Conservation (phyloP, 805 yeast genomes). For the Wickerhamomyces queroliae region DNA sequence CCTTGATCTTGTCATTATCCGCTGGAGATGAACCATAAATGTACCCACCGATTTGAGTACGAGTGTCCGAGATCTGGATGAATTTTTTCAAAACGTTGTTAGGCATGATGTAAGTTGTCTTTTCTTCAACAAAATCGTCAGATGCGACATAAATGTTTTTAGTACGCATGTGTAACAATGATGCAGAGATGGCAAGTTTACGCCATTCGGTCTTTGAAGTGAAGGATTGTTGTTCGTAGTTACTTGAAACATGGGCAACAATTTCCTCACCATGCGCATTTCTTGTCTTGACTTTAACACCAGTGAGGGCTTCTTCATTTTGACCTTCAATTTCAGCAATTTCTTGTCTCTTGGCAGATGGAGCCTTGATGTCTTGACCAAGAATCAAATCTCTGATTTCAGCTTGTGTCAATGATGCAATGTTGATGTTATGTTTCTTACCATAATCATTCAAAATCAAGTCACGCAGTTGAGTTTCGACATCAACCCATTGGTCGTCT, state of each 20-base stretch:
- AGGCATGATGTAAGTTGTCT: conserved; percentile 73
- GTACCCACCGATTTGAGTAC: conserved; percentile 78
- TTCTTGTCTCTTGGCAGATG: conserved; percentile 81
- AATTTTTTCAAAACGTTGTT: conserved; percentile 73
- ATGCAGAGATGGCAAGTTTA: conserved; percentile 72
- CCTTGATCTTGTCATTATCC: conserved; percentile 71
- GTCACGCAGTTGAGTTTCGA: conserved; percentile 85
- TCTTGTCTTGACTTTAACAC: conserved; percentile 72
- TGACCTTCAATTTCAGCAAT: conserved; percentile 66
- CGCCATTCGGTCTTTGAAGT: conserved; percentile 91
- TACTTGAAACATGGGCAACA: conserved; percentile 86
- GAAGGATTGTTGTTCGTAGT: conserved; percentile 80
- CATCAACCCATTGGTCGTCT: conserved; percentile 88
- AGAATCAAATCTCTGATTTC: conserved; percentile 91
- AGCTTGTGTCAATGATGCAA: conserved; percentile 82
- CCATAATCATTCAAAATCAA: conserved; percentile 82
- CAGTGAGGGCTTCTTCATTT: conserved; percentile 33
- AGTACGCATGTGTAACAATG: conserved; percentile 65
- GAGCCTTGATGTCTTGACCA: conserved; percentile 91
- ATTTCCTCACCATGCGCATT: conserved; percentile 97
- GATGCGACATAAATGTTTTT: conserved; percentile 70
- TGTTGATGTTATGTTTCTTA: conserved; percentile 77
- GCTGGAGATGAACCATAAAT: conserved; percentile 75
- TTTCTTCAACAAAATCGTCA: conserved; percentile 54
- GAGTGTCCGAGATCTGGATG: conserved; percentile 72